Base-by-base conservation (phyloP, 306 rosid species). In the Cucumis hystrix region DNA sequence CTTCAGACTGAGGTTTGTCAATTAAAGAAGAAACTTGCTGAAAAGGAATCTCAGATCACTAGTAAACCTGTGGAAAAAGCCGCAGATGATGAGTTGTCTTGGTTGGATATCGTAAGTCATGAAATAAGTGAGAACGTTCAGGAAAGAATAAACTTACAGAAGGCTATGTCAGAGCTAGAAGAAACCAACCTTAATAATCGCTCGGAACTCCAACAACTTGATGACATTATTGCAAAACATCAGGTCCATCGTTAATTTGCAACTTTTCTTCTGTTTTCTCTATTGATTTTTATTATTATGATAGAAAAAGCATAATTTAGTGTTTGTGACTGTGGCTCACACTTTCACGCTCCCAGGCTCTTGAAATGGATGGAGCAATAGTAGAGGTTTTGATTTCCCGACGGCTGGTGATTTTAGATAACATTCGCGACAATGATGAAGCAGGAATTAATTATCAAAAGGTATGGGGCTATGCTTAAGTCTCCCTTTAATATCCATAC, bases 41-140 rank as follows among this genome's bases (percentile, higher is more conserved):
- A 80, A 79, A 88, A 88, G 79, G 88, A 85, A 81, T 77, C 87
- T 40, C 86, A 72, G 74, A 71, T 80, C 39, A 86, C 71, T 78
- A 76, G 79, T 67, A 88, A 86, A 75, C 92, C 88, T 41, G 80
- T 81, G 56, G 92, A 84, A 71, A 86, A 81, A 58, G 85, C 88
- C 79, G 83, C 83, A 49, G 92, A 88, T 7, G 88, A 84, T 79
- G 87, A 88, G 80, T 75, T 86, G 61, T 86, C 88, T 15, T 82
- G 87, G 87, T 77, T 88, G 81, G 85, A 88, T 78, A 74, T 81
- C 30, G 83, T 86, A 83, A 88, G 92, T 80, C 90, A 84, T 80
- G 87, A 84, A 83, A 86, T 87, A 58, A 86, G 77, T 81, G 90
- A 88, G 79, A 88, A 88, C 83, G 92, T 88, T 63, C 92, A 86